phyloP scores from a whole-genome alignment of 2,329 filamentous ascomycete genomes.

The Paecilomyces dactylethromorphus region DNA sequence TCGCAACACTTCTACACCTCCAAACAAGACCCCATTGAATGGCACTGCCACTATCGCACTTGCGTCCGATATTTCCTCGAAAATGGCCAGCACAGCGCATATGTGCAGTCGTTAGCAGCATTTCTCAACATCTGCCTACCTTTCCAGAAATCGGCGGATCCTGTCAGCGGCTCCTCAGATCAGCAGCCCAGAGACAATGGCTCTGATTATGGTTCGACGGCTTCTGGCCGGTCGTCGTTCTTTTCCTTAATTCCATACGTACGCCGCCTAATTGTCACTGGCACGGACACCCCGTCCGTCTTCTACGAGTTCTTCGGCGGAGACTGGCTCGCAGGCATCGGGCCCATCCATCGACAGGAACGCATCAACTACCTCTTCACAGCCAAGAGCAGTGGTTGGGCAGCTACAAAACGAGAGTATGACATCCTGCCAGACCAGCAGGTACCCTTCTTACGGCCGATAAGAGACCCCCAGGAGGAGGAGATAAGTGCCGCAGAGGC shows the following conservation, averaged over 20 bases:
- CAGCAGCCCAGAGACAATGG: slow-evolving; percentile 23
- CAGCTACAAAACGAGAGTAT: slow-evolving; percentile 80
- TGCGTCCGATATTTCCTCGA: slow-evolving; percentile 87
- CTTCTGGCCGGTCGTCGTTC: slow-evolving; percentile 16
- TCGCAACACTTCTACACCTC: slow-evolving; percentile 26
- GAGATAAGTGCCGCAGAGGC: slow-evolving; percentile 78
- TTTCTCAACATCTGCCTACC: slow-evolving; percentile 90
- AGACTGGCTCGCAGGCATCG: slow-evolving; percentile 73
- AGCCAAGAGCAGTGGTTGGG: slow-evolving; percentile 85
- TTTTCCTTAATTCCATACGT: slow-evolving; percentile 80
- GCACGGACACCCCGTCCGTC: slow-evolving; percentile 76
- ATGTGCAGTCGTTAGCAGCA: slow-evolving; percentile 79
- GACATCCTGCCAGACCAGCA: slow-evolving; percentile 78
- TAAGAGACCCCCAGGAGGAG: slow-evolving; percentile 65
- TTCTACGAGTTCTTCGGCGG: slow-evolving; percentile 90
- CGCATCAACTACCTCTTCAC: slow-evolving; percentile 90
- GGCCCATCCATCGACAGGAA: slow-evolving; percentile 78
- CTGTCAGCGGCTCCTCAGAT: slow-evolving; percentile 29
- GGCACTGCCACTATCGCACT: slow-evolving; percentile 81
- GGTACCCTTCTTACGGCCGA: slow-evolving; percentile 75
- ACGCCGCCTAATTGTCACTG: slow-evolving; percentile 86
- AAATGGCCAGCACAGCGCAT: slow-evolving; percentile 70
- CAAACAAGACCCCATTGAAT: slow-evolving; percentile 65
- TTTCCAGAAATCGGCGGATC: slow-evolving; percentile 58
- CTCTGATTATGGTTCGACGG: slow-evolving; percentile 9